Conservation (phyloP, 805 yeast species). For the Tanozyma kutaoensis region DNA sequence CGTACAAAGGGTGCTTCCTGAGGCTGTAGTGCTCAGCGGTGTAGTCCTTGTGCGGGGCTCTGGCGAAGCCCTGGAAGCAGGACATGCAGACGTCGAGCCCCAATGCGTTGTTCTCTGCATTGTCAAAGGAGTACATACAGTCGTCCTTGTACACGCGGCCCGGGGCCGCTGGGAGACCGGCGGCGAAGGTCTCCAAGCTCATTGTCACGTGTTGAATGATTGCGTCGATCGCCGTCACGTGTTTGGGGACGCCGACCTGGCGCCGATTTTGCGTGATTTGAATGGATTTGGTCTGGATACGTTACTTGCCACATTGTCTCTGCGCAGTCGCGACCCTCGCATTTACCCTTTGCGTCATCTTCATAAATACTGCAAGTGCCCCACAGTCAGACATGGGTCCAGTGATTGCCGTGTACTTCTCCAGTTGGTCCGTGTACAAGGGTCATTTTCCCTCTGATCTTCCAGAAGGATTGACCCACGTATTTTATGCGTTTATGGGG, state of each 20-base stretch:
- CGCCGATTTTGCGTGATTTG: no score
- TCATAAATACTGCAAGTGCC: no score
- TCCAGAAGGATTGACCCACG: slow-evolving; percentile 46
- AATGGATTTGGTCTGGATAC: no score
- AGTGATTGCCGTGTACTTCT: slow-evolving; percentile 33
- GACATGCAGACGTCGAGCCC: slow-evolving; percentile 69
- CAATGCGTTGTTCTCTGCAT: slow-evolving; percentile 31
- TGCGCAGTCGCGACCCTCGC: no score
- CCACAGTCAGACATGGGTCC: no score
- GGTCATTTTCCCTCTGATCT: slow-evolving; percentile 48
- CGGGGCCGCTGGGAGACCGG: no score
- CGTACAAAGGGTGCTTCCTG: slow-evolving; percentile 40
- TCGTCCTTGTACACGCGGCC: slow-evolving; percentile 67
- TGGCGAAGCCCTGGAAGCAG: slow-evolving; percentile 61
- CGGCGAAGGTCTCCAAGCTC: no score
- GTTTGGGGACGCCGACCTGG: no score
- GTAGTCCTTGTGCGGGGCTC: slow-evolving; percentile 29
- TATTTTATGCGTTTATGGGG: slow-evolving; percentile 67
- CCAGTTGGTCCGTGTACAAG: slow-evolving; percentile 32
- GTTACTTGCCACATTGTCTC: no score
- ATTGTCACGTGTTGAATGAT: no score
- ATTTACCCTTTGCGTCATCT: no score
- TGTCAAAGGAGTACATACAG: slow-evolving; percentile 76
- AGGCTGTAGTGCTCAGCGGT: slow-evolving; percentile 40
- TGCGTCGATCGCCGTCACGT: no score